Evolutionary conservation across 2,329 filamentous ascomycete genomes (phyloP).

Genomic region (Coniella lustricola): DNA sequence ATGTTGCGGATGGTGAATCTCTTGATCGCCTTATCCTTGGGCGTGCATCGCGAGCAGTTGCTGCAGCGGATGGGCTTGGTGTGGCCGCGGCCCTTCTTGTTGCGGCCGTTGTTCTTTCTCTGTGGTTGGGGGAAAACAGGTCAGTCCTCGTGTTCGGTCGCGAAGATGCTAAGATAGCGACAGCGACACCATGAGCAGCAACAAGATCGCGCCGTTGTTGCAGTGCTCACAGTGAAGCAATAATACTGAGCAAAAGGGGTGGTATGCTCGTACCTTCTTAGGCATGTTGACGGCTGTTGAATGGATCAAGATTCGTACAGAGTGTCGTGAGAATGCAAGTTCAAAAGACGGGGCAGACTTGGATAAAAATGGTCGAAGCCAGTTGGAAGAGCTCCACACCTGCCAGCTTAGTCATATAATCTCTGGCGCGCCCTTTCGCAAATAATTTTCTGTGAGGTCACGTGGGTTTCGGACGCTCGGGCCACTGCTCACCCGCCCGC

Average conservation of each 20-base stretch:
- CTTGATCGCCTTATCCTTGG: constrained; percentile 99
- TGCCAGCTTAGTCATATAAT: neutral
- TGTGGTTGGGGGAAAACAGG: constrained; percentile 7
- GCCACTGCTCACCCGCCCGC: neutral
- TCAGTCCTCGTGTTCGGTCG: neutral
- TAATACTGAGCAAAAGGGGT: neutral
- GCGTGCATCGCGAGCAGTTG: constrained; percentile 76
- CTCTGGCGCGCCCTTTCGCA: neutral
- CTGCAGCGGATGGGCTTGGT: constrained; percentile 92
- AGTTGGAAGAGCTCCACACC: neutral
- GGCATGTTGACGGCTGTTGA: constrained; percentile 56
- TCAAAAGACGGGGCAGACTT: neutral
- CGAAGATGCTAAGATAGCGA: neutral
- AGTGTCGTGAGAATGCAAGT: constrained; percentile 10
- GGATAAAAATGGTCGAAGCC: constrained; percentile 5
- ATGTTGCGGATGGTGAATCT: constrained; percentile 99
- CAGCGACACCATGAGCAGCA: neutral
- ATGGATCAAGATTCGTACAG: constrained; percentile 30
- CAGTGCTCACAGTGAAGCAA: neutral
- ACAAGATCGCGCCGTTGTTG: neutral
- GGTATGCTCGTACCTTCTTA: constrained; percentile 51
- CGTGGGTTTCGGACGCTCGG: neutral
- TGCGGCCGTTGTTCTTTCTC: constrained; percentile 66
- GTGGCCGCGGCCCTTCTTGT: constrained; percentile 99
- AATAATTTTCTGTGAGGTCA: neutral